Base-by-base conservation (phyloP, 495 filamentous ascomycete genomes). In the Podospora conica region DNA sequence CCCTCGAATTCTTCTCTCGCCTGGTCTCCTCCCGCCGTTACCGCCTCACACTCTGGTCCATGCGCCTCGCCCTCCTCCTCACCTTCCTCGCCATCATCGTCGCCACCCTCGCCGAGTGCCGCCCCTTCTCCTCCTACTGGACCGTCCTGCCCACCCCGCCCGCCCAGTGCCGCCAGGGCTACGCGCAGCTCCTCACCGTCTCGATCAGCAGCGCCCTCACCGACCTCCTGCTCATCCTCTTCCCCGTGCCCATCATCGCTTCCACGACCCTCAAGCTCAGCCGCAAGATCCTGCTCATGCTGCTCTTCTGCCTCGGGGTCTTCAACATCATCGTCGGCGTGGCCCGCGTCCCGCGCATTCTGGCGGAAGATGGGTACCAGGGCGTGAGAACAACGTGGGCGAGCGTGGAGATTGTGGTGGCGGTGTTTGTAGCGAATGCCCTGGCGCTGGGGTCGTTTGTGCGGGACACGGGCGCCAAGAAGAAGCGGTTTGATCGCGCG, bases 81-180 rank as follows among this genome's bases (percentile, higher is more conserved):
- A 96, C 93, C 22, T 91, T 97, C 55, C 57, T 91, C 54, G 90
- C 85, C 24, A 86, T 93, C 21, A 75, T 96, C 58, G 85, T 97
- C 70, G 85, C 90, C 21, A 90, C 91, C 28, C 81, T 98, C 25
- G 82, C 85, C 54, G 94, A 97, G 78, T 98, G 95, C 74, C 87
- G 85, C 28, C 93, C 95, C 8, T 90, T 96, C 69, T 29, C 74
- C 55, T 84, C 91, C 73, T 94, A 96, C 81, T 97, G 92, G 92
- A 91, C 96, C 73, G 91, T 97, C 22, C 70, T 83, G 8, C 95
- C 95, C 8, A 92, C 97, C 70, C 93, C 95, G 9, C 92, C 91
- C 25, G 86, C 88, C 12, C 81, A 83, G 61, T 98, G 95, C 77
- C 87, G 95, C 11, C 84, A 88, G 70, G 91, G 89, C 29, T 93